Base-by-base conservation (phyloP, 1,139 yeast genomes). In the Ogataea hybrid region DNA sequence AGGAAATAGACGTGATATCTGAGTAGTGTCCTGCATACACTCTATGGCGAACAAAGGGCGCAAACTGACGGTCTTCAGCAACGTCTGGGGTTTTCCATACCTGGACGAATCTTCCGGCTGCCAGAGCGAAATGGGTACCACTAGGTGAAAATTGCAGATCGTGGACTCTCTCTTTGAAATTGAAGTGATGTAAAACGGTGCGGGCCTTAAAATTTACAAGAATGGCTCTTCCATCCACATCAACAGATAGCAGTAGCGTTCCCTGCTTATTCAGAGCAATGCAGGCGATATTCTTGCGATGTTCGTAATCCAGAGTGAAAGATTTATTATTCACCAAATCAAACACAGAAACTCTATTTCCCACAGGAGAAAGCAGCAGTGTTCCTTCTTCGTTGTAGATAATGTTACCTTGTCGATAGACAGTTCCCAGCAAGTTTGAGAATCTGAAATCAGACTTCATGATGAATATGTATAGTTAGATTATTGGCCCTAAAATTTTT, bases 161-260 rank as follows among this genome's bases (percentile, higher is more conserved):
- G 32, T 69, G 63, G 12, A 92, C 95, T 37, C 65, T 68, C 25
- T 84, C 95, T 59, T 84, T 87, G 68, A 94, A 92, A 62, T 89
- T 94, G 73, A 92, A 89, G 64, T 92, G 95, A 63, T 92, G 96
- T 48, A 92, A 70, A n/a, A 90, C 97, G 1, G 88, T 84, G 51
- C 95, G 75, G 28, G 95, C 76, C 30, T 75, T 73, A 60, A 83
- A 89, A 61, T 94, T 92, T 27, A 87, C 96, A 48, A 92, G 71
- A 37, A 92, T 88, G 17, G 96, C 97, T 53, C 97, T 73, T 0
- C 99, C 99, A 56, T 89, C 96, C 41, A 74, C 82, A 59, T 94
- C 98, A 2, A 92, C 88, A 3, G 95, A 78, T n/a, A 92, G 60
- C 56, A 92, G 63, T 37, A 94, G 71, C 0, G 95, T 84, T 12